Percentiles rank a stretch among this genome's conserved stretches.
Evolutionary conservation across 202 grass and related monocot genomes (phyloP).

Genomic region (Cymbopogon flexuosus): DNA sequence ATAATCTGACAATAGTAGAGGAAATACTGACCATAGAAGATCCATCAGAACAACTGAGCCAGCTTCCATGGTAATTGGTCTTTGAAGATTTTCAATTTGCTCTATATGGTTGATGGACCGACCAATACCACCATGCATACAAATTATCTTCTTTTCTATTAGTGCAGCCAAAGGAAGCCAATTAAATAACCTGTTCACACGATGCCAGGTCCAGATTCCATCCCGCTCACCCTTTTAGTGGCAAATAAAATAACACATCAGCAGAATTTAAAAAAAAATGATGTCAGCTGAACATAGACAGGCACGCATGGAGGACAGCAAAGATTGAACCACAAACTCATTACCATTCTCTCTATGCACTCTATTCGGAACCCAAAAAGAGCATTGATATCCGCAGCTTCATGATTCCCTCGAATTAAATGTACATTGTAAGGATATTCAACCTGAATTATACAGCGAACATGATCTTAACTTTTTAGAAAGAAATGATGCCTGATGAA

Average conservation of each 20-base stretch:
- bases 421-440: constrained; percentile 90
- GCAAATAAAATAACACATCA: constrained; percentile 24
- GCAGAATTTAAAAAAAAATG: not conserved
- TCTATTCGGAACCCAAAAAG: constrained; percentile 96
- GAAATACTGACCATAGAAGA: constrained; percentile 79
- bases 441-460: constrained; percentile 48
- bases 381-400: constrained; percentile 99
- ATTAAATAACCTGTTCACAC: constrained; percentile 91
- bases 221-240: constrained; percentile 84
- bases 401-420: constrained; percentile 98
- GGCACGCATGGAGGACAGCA: not conserved
- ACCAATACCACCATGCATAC: constrained; percentile 99
- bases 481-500: not conserved
- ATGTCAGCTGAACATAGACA: constrained; percentile 9
- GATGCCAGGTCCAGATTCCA: constrained; percentile 97
- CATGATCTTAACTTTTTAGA: not conserved
- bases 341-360: constrained; percentile 98
- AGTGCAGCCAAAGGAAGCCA: constrained; percentile 96
- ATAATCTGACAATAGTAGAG: constrained; percentile 7
- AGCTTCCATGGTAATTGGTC: constrained; percentile 97
- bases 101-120: constrained; percentile 97
- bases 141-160: constrained; percentile 99
- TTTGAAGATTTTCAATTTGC: constrained; percentile 94
- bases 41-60: constrained; percentile 99
- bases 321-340: constrained; percentile 26